Percentiles rank a stretch among this genome's conserved stretches.
These are phyloP conservation scores for Pythium apleroticum DNA, from an alignment of 352 stramenopile species.

Conservation along the genomic window DNA sequence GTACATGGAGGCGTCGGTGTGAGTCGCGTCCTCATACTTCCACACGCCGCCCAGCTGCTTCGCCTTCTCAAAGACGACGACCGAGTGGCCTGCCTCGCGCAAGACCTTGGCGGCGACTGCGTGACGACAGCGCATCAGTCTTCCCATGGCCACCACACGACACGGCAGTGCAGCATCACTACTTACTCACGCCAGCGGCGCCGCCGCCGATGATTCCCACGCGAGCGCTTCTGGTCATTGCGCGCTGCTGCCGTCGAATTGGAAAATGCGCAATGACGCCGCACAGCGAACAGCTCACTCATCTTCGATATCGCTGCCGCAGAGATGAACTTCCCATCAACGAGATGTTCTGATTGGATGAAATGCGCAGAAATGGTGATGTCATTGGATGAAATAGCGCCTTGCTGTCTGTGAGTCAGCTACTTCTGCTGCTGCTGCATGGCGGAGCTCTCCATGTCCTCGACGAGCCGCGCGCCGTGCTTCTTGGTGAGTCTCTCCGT, in stretches of 20 bases:
- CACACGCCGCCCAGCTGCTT: slow-evolving; percentile 67
- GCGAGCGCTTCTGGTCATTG: slow-evolving; percentile 22
- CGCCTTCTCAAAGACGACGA: slow-evolving; percentile 76
- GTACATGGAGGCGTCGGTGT: slow-evolving; percentile 65
- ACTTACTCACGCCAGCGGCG: slow-evolving; percentile 75
- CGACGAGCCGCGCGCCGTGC: slow-evolving; percentile 79
- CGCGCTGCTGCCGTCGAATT: neutral
- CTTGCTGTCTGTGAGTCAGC: neutral
- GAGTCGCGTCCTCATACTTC: slow-evolving; percentile 60
- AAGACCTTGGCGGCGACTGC: slow-evolving; percentile 73
- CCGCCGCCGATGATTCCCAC: slow-evolving; percentile 75
- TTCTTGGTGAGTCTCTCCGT: slow-evolving; percentile 87
- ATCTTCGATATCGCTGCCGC: slow-evolving; percentile 4
- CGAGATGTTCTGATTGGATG: neutral
- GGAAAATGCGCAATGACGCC: neutral
- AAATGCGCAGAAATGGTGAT: neutral
- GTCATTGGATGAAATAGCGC: slow-evolving; percentile 22
- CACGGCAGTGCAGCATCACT: neutral
- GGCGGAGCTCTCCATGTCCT: slow-evolving; percentile 79
- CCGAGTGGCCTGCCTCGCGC: slow-evolving; percentile 58
- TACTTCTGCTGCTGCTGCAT: slow-evolving; percentile 43
- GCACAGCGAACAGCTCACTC: neutral
- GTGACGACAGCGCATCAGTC: neutral
- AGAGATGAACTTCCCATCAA: neutral
- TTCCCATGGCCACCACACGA: neutral